These are phyloP conservation scores for Pseudonitzschia pungens DNA, from an alignment of 108 stramenopile species.

Conservation along the genomic window DNA sequence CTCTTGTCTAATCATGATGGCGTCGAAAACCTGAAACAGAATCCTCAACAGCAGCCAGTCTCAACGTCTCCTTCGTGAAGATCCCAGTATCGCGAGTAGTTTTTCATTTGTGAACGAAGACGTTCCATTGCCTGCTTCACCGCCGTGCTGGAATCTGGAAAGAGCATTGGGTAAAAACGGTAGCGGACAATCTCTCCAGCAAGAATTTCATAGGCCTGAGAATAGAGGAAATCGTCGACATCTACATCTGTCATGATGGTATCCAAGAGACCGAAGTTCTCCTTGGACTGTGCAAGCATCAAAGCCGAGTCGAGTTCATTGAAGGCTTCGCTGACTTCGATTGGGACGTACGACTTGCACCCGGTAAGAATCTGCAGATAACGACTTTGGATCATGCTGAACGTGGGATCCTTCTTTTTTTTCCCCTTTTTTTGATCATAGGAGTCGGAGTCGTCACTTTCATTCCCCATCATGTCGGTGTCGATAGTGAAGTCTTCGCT, in stretches of 20 bases:
- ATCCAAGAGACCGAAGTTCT: not conserved
- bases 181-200: not conserved
- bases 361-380: constrained; percentile 3
- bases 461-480: not conserved
- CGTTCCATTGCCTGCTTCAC: not conserved
- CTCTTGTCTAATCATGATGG: too few relatives aligned
- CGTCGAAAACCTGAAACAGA: too few relatives aligned
- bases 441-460: not conserved
- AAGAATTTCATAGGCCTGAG: constrained; percentile 12
- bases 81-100: not conserved
- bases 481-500: not conserved
- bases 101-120: not conserved
- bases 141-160: not conserved
- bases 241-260: not conserved
- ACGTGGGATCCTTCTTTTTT: not conserved
- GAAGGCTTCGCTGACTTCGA: not conserved
- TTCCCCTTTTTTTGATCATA: not conserved
- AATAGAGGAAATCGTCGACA: not conserved
- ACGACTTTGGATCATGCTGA: not conserved
- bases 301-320: not conserved
- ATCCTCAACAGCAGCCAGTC: too few relatives aligned
- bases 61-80: too few relatives aligned
- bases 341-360: constrained; percentile 1
- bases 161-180: not conserved
- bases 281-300: not conserved